Evolutionary conservation across 1,284 basidiomycete species (phyloP).

Genomic region (Papiliotrema nemorosa): DNA sequence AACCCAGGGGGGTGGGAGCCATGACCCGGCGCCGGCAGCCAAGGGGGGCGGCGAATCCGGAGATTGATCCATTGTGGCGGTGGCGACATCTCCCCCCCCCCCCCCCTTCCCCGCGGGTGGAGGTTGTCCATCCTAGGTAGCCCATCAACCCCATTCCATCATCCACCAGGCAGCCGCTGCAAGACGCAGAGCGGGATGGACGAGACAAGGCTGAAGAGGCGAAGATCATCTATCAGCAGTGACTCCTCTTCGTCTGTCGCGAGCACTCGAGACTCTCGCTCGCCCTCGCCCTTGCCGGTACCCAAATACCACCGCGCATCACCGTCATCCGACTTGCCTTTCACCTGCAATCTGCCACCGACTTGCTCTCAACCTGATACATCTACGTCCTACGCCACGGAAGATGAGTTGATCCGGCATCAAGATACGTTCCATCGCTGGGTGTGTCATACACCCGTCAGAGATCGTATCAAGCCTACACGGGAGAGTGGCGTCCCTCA

Average conservation of each 20-base stretch:
- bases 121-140: constrained; percentile 4
- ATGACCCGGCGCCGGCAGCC: neutral
- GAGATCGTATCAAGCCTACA: constrained; percentile 14
- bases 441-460: constrained; percentile 58
- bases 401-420: constrained; percentile 69
- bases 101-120: no score
- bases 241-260: constrained; percentile 1
- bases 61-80: neutral
- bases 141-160: neutral
- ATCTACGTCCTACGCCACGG: constrained; percentile 60
- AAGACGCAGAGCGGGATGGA: constrained; percentile 1
- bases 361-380: constrained; percentile 65
- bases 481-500: constrained; percentile 19
- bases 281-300: constrained; percentile 10
- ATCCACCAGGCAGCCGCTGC: no score
- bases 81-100: no score
- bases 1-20: neutral
- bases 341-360: constrained; percentile 73
- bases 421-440: constrained; percentile 77
- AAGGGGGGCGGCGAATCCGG: no score
- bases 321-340: constrained; percentile 10
- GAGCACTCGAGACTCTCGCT: constrained; percentile 3
- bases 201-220: constrained; percentile 59
- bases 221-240: constrained; percentile 59
- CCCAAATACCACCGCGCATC: constrained; percentile 31